Conservation (phyloP, 1,139 yeast species). For the Sugiyamaella sp. region DNA sequence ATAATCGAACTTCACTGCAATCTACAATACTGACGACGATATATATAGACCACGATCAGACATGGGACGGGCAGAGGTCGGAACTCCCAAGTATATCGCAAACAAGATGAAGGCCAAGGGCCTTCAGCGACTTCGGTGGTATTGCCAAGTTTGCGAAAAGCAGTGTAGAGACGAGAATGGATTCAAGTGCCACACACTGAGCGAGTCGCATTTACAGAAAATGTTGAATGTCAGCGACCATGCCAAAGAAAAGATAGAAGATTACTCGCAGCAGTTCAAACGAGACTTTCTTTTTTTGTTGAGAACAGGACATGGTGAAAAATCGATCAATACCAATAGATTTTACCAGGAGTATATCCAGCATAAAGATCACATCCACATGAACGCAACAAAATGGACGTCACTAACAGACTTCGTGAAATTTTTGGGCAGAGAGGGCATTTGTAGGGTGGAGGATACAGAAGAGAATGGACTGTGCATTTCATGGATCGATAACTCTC, state of each 20-base stretch:
- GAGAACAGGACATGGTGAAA: constrained; percentile 76
- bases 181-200: constrained; percentile 78
- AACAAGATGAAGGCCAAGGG: constrained; percentile 83
- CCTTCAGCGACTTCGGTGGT: constrained; percentile 79
- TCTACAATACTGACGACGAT: neutral
- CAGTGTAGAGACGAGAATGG: constrained; percentile 98
- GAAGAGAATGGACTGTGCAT: constrained; percentile 52
- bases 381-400: constrained; percentile 86
- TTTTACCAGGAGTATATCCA: constrained; percentile 84
- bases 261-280: constrained; percentile 63
- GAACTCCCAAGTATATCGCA: constrained; percentile 79
- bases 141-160: constrained; percentile 89
- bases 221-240: constrained; percentile 49
- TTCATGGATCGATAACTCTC: constrained; percentile 58
- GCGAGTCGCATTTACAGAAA: constrained; percentile 72
- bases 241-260: constrained; percentile 55
- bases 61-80: constrained; percentile 69
- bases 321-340: constrained; percentile 74
- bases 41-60: neutral
- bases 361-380: constrained; percentile 81
- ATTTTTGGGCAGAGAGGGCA: constrained; percentile 60
- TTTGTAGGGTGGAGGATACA: constrained; percentile 56
- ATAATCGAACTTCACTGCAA: neutral
- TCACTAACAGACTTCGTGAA: constrained; percentile 72
- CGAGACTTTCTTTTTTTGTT: constrained; percentile 66